Conservation (phyloP, 2,329 filamentous ascomycete species). For the Penicillium sp. region DNA sequence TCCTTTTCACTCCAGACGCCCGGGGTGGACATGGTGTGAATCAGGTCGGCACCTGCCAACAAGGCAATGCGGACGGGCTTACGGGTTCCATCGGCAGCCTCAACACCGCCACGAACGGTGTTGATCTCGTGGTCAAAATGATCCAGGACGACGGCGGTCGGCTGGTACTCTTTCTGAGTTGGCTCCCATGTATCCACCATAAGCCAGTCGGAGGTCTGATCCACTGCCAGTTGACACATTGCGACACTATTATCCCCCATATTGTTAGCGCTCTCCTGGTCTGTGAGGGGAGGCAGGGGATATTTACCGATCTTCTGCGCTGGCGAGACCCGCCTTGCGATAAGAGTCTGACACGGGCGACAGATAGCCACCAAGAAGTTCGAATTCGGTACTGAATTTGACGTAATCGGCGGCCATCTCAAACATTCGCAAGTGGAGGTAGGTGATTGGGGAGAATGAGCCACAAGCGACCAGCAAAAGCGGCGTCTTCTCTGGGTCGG, state of each 20-base stretch:
- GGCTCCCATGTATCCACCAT: constrained; percentile 91
- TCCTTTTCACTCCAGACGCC: constrained; percentile 83
- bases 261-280: background rate
- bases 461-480: constrained; percentile 52
- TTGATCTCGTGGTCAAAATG: constrained; percentile 94
- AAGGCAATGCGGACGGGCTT: constrained; percentile 74
- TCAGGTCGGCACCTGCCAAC: constrained; percentile 75
- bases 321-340: constrained; percentile 77
- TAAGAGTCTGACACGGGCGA: constrained; percentile 76
- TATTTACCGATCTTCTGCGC: constrained; percentile 64
- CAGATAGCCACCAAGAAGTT: constrained; percentile 83
- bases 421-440: constrained; percentile 75
- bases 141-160: constrained; percentile 84
- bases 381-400: constrained; percentile 73
- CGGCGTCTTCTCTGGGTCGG: constrained; percentile 50
- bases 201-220: constrained; percentile 72
- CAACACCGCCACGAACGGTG: constrained; percentile 70
- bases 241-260: constrained; percentile 55
- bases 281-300: too few species aligned
- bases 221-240: constrained; percentile 82
- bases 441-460: constrained; percentile 64
- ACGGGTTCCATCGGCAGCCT: constrained; percentile 64
- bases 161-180: constrained; percentile 79
- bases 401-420: constrained; percentile 82
- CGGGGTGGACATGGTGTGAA: constrained; percentile 69